Conservation (phyloP, 805 yeast species). For the Cyberlindnera bimundalis region DNA sequence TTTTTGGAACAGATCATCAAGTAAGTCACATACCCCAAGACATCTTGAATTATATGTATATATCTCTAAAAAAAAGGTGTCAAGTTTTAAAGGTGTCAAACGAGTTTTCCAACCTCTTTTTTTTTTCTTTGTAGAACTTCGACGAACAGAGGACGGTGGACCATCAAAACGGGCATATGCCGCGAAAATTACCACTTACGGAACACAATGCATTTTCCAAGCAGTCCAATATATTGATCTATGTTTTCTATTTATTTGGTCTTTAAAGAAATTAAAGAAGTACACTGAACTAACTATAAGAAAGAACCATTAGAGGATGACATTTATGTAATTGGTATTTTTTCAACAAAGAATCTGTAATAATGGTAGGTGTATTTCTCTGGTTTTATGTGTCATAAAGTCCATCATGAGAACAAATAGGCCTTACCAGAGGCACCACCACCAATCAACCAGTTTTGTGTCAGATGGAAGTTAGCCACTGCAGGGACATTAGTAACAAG, state of each 20-base stretch:
- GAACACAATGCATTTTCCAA: too few relatives aligned
- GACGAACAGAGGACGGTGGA: too few relatives aligned
- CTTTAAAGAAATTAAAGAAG: too few relatives aligned
- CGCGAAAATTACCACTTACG: background rate
- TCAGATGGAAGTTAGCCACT: slow-evolving; percentile 77
- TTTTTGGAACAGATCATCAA: too few relatives aligned
- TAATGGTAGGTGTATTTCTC: background rate
- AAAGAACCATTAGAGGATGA: too few relatives aligned
- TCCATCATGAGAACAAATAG: slow-evolving; percentile 43
- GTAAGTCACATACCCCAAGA: slow-evolving; percentile 11
- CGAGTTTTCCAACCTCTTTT: background rate
- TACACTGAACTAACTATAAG: too few relatives aligned
- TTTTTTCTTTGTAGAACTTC: too few relatives aligned
- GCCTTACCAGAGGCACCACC: slow-evolving; percentile 94
- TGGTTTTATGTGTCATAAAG: too few relatives aligned
- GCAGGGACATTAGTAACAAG: slow-evolving; percentile 91
- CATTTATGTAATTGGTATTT: too few relatives aligned
- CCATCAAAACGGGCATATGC: background rate
- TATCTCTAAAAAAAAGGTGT: background rate
- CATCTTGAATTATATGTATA: background rate
- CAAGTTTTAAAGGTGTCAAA: slow-evolving; percentile 4
- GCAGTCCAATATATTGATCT: too few relatives aligned
- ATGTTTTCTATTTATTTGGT: too few relatives aligned
- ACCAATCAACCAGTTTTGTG: slow-evolving; percentile 86
- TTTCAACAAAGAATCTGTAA: background rate